A percentile compares a stretch with the other conserved stretches of the same genome.
Conservation (phyloP, 495 filamentous ascomycete species). For the Penicillium pancosmium region DNA sequence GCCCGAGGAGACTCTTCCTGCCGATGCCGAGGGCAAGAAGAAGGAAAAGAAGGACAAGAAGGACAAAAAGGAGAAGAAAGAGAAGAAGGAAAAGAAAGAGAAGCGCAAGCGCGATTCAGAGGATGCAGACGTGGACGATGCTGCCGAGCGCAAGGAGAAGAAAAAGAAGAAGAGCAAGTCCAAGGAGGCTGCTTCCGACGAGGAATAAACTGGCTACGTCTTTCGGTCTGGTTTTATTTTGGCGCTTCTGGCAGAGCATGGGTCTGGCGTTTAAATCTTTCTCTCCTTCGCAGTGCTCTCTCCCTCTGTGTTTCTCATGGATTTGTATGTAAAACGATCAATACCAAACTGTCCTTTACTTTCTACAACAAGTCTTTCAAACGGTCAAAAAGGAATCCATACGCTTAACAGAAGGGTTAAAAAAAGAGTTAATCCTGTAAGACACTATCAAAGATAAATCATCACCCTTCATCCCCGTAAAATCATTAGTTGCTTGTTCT, state of each 20-base stretch:
- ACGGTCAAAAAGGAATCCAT: neutral
- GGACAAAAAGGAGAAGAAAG: constrained; percentile 48
- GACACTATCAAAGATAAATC: neutral
- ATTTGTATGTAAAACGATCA: constrained; percentile 24
- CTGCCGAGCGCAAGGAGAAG: constrained; percentile 45
- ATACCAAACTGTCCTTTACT: constrained; percentile 15
- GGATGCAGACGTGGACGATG: constrained; percentile 35
- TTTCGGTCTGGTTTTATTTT: constrained; percentile 29
- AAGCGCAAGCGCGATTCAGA: constrained; percentile 49
- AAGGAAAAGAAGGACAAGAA: constrained; percentile 58
- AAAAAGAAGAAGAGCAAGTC: constrained; percentile 54
- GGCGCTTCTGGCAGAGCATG: constrained; percentile 40
- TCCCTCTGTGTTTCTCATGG: neutral
- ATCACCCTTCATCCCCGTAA: neutral
- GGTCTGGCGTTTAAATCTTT: constrained; percentile 32
- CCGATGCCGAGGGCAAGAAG: constrained; percentile 55
- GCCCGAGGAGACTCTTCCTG: constrained; percentile 67
- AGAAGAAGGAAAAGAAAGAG: constrained; percentile 38
- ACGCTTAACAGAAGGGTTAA: neutral
- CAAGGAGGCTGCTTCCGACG: constrained; percentile 39
- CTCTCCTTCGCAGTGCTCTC: constrained; percentile 18
- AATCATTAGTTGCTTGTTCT: neutral
- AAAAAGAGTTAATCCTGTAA: neutral
- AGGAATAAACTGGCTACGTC: constrained; percentile 28
- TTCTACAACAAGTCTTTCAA: neutral